A percentile compares a stretch with the other conserved stretches of the same genome.
Evolutionary conservation across 805 yeast species (phyloP).

Genomic region (Kodamaea hsintzibuensis): DNA sequence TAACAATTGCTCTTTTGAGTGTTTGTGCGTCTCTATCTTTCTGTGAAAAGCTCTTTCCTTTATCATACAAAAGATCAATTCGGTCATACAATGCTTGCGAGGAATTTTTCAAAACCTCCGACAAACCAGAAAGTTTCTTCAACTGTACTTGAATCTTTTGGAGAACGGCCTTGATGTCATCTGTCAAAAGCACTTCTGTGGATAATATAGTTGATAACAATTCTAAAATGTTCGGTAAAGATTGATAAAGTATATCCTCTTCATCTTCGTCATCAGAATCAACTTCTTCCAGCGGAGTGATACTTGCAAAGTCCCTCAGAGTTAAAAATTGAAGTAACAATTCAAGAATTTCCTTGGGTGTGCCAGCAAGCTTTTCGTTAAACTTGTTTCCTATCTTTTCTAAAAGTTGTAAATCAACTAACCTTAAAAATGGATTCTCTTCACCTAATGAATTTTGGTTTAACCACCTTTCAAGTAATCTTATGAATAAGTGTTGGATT

Average conservation of each 20-base stretch:
- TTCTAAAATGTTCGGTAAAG: conserved; percentile 34
- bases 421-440: conserved; percentile 47
- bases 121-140: conserved; percentile 3
- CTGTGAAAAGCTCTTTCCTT: conserved; percentile 15
- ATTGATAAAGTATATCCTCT: conserved; percentile 13
- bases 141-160: conserved; percentile 26
- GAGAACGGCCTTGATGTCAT: conserved; percentile 29
- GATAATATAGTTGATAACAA: conserved; percentile 38
- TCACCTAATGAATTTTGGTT: conserved; percentile 14
- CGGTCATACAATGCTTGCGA: conserved; percentile 30
- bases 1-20: conserved; percentile 61
- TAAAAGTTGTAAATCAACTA: conserved; percentile 63
- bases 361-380: conserved; percentile 54
- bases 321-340: conserved; percentile 32
- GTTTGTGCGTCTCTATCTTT: conserved; percentile 37
- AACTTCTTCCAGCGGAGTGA: conserved; percentile 22
- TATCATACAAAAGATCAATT: conserved; percentile 30
- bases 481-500: conserved; percentile 49
- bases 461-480: conserved; percentile 64
- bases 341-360: conserved; percentile 58
- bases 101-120: conserved; percentile 13
- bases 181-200: conserved; percentile 28
- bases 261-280: conserved; percentile 23
- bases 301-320: conserved; percentile 22
- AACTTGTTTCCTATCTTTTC: conserved; percentile 61